phyloP scores from a whole-genome alignment of 1,284 basidiomycete genomes.

The Trametes pubescens region DNA sequence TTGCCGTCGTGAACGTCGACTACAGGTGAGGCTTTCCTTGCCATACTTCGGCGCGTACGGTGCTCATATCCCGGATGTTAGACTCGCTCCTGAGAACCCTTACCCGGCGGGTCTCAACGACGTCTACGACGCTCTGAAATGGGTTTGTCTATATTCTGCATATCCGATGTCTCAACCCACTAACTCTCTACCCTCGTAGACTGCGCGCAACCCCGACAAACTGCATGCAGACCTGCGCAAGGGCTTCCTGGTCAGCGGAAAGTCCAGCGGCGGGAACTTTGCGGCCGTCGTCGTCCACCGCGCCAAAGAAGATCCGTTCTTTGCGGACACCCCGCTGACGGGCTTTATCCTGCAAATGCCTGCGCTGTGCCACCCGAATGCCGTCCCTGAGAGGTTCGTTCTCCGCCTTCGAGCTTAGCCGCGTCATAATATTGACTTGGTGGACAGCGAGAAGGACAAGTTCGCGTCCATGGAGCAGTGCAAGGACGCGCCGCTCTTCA shows the following conservation, averaged over 20 bases:
- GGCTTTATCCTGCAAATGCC: conserved; percentile 24
- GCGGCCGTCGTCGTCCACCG: conserved; percentile 31
- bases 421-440: conserved; percentile 16
- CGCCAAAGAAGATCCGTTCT: conserved; percentile 33
- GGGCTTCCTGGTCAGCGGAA: conserved; percentile 36
- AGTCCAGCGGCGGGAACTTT: conserved; percentile 36
- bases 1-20: conserved; percentile 20
- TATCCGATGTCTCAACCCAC: neutral
- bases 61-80: neutral
- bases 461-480: conserved; percentile 13
- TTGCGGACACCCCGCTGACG: conserved; percentile 12
- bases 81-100: conserved; percentile 50
- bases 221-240: conserved; percentile 25
- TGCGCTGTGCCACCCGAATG: conserved; percentile 20
- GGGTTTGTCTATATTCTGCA: conserved; percentile 31
- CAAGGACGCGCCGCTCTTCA: conserved; percentile 28
- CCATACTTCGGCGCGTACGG: neutral
- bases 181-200: neutral
- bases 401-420: neutral
- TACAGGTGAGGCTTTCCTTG: conserved; percentile 12
- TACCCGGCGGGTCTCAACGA: conserved; percentile 51
- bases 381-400: conserved; percentile 21
- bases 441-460: neutral
- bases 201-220: conserved; percentile 6
- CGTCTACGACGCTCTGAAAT: conserved; percentile 45